A percentile compares a stretch with the other conserved stretches of the same genome.
phyloP scores from a whole-genome alignment of 257 asterid species.

The Echium plantagineum region DNA sequence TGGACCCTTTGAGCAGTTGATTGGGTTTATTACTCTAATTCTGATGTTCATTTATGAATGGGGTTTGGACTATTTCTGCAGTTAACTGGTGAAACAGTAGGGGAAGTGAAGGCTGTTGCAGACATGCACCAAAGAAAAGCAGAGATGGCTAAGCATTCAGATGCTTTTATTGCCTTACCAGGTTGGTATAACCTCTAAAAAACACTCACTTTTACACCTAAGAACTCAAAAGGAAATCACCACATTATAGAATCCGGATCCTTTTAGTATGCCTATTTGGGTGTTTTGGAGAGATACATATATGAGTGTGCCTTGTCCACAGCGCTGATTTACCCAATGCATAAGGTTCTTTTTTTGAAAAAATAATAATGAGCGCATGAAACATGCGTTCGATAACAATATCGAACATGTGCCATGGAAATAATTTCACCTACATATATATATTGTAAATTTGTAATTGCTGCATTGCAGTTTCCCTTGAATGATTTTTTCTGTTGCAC shows the following conservation, averaged over 20 bases:
- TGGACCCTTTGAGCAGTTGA: too few relatives aligned
- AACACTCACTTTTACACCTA: constrained; percentile 10
- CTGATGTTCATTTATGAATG: not conserved
- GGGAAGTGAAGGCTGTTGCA: constrained; percentile 98
- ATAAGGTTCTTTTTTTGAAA: too few relatives aligned
- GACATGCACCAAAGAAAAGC: constrained; percentile 99
- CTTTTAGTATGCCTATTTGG: constrained; percentile 8
- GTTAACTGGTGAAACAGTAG: constrained; percentile 97
- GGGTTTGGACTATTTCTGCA: constrained; percentile 27
- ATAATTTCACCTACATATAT: too few relatives aligned
- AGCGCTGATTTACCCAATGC: too few relatives aligned
- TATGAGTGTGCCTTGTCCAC: too few relatives aligned
- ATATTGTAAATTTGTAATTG: too few relatives aligned
- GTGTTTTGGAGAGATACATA: too few relatives aligned
- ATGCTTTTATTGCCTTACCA: constrained; percentile 99
- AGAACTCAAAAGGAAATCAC: constrained; percentile 6
- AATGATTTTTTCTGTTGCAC: not conserved
- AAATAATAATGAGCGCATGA: too few relatives aligned
- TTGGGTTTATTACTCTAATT: too few relatives aligned
- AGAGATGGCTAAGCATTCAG: constrained; percentile 91
- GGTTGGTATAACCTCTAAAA: constrained; percentile 36
- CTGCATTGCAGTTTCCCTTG: not conserved
- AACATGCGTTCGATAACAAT: too few relatives aligned
- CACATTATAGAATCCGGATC: constrained; percentile 8
- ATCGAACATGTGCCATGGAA: too few relatives aligned